Percentiles rank a stretch among this genome's conserved stretches.
Evolutionary conservation across 2,329 filamentous ascomycete species (phyloP).

Genomic region (Davidsoniella virescens): DNA sequence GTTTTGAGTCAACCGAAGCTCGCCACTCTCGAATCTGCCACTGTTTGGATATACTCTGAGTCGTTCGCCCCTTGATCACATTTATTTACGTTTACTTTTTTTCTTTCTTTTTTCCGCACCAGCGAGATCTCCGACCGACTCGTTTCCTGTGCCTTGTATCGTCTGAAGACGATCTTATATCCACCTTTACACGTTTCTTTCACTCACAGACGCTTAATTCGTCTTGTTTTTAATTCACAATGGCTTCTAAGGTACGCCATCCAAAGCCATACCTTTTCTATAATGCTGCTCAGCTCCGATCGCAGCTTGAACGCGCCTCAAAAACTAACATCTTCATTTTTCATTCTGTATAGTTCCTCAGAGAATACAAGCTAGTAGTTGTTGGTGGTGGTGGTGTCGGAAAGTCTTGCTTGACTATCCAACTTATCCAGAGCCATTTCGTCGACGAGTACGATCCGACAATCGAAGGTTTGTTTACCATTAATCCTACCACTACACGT

Average conservation of each 20-base stretch:
- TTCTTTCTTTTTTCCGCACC: not conserved
- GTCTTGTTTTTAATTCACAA: slow-evolving; percentile 17
- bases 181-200: not conserved
- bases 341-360: slow-evolving; percentile 45
- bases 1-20: not conserved
- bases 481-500: not conserved
- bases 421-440: slow-evolving; percentile 90
- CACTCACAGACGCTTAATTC: slow-evolving; percentile 1
- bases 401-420: slow-evolving; percentile 98
- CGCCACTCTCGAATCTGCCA: not conserved
- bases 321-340: slow-evolving; percentile 5
- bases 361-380: slow-evolving; percentile 92
- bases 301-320: not conserved
- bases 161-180: too few relatives aligned
- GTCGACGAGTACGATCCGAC: slow-evolving; percentile 99
- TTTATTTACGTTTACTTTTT: not conserved
- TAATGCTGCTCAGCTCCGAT: not conserved
- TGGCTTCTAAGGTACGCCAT: slow-evolving; percentile 25
- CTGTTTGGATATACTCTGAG: not conserved
- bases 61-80: not conserved
- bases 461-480: slow-evolving; percentile 64
- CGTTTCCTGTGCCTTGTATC: too few relatives aligned
- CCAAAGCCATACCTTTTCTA: too few relatives aligned
- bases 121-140: too few relatives aligned
- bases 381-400: slow-evolving; percentile 96